Base-by-base conservation (phyloP, 352 stramenopile genomes). In the Phytopythium oedochilum region DNA sequence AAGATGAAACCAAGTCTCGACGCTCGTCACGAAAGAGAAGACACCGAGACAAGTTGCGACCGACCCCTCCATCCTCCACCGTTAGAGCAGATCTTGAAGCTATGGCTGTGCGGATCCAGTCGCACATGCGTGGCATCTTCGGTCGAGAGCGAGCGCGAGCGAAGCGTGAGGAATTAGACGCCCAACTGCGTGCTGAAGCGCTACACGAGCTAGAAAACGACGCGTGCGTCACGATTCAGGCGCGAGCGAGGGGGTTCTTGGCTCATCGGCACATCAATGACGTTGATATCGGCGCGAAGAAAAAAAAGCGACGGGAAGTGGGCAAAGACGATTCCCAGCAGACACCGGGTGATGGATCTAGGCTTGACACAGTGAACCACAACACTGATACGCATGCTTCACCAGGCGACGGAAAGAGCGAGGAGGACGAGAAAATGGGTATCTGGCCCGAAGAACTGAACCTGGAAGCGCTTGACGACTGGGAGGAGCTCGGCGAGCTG, bases 391-490 rank as follows among this genome's bases (percentile, higher is more conserved):
- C n/a, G n/a, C n/a, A n/a, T n/a, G n/a, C n/a, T n/a, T n/a, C n/a
- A n/a, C n/a, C n/a, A n/a, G n/a, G n/a, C n/a, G n/a, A n/a, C n/a
- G n/a, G n/a, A n/a, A 44, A 44, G 15, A 65, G 71, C 22, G 58
- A 67, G 17, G 53, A 67, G 1, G 49, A 54, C 14, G 62, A 72
- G 2, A 53, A 74, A 5, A 51, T 68, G 2, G 61, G 50, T 0
- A 54, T 71, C 22, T 89, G 79, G 79, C 79, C 79, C 2, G n/a
- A 68, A 25, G 71, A 85, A 50, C 45, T 87, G 12, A 70, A 88
- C 45, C 51, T 84, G 10, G 75, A 89, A 31, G 31, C 58, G 0
- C 34, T 60, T 5, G 73, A 87, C 28, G 65, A 63, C n/a, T 87
- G 75, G 75, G 65, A 78, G 15, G 75, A 83, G 6, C 63, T 89